These are phyloP conservation scores for Paraphaeosphaeria sporulosa DNA, from an alignment of 2,329 filamentous ascomycete genomes.

Conservation along the genomic window DNA sequence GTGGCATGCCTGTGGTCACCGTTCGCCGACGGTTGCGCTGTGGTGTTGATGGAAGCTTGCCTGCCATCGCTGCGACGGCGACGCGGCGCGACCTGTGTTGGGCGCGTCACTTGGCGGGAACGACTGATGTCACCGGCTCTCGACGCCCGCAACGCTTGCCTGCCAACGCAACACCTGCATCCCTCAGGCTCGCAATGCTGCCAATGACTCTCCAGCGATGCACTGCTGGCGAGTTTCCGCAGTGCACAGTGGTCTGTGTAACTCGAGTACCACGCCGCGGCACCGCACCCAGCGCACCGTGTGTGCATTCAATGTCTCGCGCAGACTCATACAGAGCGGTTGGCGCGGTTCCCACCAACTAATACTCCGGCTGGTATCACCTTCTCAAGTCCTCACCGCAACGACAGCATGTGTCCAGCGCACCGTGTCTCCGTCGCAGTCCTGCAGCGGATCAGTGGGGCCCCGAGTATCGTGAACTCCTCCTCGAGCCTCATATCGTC, in stretches of 20 bases:
- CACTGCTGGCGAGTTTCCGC: background rate
- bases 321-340: background rate
- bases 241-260: background rate
- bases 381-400: background rate
- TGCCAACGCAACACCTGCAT: too few relatives aligned
- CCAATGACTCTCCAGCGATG: background rate
- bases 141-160: too few relatives aligned
- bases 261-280: background rate
- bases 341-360: background rate
- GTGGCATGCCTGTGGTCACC: conserved; percentile 17
- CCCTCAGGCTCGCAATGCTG: background rate
- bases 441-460: background rate
- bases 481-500: conserved; percentile 4
- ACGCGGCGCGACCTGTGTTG: conserved; percentile 7
- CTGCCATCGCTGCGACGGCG: conserved; percentile 13
- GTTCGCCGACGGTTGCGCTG: conserved; percentile 7
- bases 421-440: background rate
- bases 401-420: background rate
- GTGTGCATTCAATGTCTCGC: background rate
- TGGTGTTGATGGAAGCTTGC: conserved; percentile 17
- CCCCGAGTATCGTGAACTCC: background rate
- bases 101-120: conserved; percentile 4
- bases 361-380: background rate
- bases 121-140: conserved; percentile 8
- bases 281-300: background rate